Percentiles rank a stretch among this genome's conserved stretches.
phyloP scores from a whole-genome alignment of 495 filamentous ascomycete species.

The Lophiostoma macrostomum region DNA sequence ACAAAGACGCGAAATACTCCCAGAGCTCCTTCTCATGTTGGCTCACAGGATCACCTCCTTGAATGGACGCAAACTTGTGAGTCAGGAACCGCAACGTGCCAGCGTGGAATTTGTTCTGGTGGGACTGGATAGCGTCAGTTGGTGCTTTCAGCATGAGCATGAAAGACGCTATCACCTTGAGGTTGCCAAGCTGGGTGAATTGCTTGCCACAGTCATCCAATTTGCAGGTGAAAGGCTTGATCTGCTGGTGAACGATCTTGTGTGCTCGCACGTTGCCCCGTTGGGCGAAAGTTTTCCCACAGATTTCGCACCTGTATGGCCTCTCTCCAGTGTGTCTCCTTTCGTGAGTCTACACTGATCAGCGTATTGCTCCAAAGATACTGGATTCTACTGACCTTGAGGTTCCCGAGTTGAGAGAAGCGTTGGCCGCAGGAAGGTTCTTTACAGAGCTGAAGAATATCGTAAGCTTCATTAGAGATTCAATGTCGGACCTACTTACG shows the following conservation, averaged over 20 bases:
- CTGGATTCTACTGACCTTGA: constrained; percentile 60
- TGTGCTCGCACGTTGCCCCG: constrained; percentile 85
- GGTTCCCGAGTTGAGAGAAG: constrained; percentile 85
- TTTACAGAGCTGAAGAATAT: constrained; percentile 62
- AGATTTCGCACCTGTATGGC: constrained; percentile 79
- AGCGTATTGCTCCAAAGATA: constrained; percentile 7
- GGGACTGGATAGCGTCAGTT: constrained; percentile 56
- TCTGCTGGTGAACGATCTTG: constrained; percentile 71
- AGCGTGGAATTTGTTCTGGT: constrained; percentile 91
- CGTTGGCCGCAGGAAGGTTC: constrained; percentile 71
- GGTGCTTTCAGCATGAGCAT: background rate
- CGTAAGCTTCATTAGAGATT: constrained; percentile 7
- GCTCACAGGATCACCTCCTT: constrained; percentile 59
- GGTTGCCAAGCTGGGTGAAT: constrained; percentile 84
- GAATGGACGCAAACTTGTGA: constrained; percentile 64
- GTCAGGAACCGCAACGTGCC: constrained; percentile 70
- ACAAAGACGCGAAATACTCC: constrained; percentile 80
- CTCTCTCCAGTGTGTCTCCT: constrained; percentile 83
- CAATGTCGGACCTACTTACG: constrained; percentile 51
- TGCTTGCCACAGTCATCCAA: constrained; percentile 79
- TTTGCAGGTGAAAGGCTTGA: constrained; percentile 76
- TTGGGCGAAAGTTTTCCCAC: constrained; percentile 79
- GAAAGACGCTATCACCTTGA: constrained; percentile 59
- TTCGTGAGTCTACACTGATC: constrained; percentile 65
- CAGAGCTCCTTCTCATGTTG: constrained; percentile 73